Evolutionary conservation across 768 basidiomycete genomes (phyloP), one percentile per base, ranked within the genome.

Genomic region (Wakefieldia striispora): DNA sequence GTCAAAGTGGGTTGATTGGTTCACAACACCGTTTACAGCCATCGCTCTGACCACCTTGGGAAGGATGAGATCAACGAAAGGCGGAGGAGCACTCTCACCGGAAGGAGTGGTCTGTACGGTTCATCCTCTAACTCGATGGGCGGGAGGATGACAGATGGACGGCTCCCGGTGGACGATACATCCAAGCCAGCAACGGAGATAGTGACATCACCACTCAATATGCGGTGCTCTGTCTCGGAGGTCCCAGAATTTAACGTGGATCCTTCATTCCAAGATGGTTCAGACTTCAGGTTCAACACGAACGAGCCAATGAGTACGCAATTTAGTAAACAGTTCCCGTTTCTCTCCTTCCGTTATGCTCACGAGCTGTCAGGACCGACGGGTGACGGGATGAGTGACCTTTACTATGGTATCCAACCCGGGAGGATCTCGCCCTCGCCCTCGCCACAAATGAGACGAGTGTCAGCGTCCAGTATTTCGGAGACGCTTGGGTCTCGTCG

Each of bases 11-110:
- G 47, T 36, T 4, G 9, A 20, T 33, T n/a, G 20, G 11, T 2
- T 31, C 12, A 0, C 1, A 4, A 14, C 17, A 17, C 11, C 8
- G 10, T 49, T 20, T 17, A 9, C 9, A 20, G 2, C 42, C 9
- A 9, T 33, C 2, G 20, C n/a, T 13, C 23, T 40, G 36, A 55
- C 16, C 8, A 3, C 19, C n/a, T n/a, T 13, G 24, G 7, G 11
- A 13, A 62, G 59, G 39, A 35, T 10, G 36, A 47, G 23, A 50
- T 60, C 0, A 21, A 31, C 5, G 12, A 14, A 12, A 48, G 49
- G 41, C 0, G 41, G 17, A 54, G 51, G 40, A 36, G 27, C 19
- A 45, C 34, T 31, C 23, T 58, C 7, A 26, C 3, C 11, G 47
- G 43, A 21, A 35, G 6, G 27, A 13, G 43, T 16, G 40, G 8